phyloP scores from a whole-genome alignment of 2,329 filamentous ascomycete genomes.

The Aphanocladium album region DNA sequence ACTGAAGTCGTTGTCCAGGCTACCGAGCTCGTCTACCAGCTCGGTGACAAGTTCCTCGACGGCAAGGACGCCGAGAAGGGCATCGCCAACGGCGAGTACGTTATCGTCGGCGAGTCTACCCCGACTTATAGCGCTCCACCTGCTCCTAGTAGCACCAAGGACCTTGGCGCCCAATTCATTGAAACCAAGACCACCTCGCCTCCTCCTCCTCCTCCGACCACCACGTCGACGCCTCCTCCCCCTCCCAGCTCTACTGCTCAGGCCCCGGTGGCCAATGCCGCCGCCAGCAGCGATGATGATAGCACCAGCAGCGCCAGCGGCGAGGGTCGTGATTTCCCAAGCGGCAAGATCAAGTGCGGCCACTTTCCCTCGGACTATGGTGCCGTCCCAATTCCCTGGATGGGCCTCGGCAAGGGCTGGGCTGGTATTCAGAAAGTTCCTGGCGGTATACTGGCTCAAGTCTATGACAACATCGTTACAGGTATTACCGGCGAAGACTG shows the following conservation, averaged over 20 bases:
- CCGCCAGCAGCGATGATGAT: constrained; percentile 21
- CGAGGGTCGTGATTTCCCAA: constrained; percentile 65
- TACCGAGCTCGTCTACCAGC: constrained; percentile 65
- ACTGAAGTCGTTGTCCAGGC: constrained; percentile 54
- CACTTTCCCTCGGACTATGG: constrained; percentile 78
- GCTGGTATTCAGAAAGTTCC: constrained; percentile 68
- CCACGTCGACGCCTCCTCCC: constrained; percentile 20
- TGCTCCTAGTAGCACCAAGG: constrained; percentile 30
- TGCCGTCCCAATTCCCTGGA: constrained; percentile 63
- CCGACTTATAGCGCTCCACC: constrained; percentile 47
- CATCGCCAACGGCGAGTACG: constrained; percentile 65
- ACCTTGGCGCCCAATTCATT: constrained; percentile 44
- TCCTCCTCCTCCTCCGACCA: constrained; percentile 24
- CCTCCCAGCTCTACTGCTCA: constrained; percentile 14
- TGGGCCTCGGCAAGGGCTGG: constrained; percentile 70
- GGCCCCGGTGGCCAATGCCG: constrained; percentile 15
- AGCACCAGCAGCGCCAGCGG: constrained; percentile 39
- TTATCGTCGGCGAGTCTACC: constrained; percentile 55
- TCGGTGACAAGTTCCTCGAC: constrained; percentile 59
- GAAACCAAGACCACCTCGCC: constrained; percentile 39
- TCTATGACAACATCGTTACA: constrained; percentile 62
- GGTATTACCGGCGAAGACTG: constrained; percentile 58
- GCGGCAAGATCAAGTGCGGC: constrained; percentile 65
- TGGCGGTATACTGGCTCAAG: constrained; percentile 45
- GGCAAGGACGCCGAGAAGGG: constrained; percentile 64